Percentiles rank a stretch among this genome's conserved stretches.
Evolutionary conservation across 495 filamentous ascomycete genomes (phyloP).

Genomic region (Daldinia grandis): DNA sequence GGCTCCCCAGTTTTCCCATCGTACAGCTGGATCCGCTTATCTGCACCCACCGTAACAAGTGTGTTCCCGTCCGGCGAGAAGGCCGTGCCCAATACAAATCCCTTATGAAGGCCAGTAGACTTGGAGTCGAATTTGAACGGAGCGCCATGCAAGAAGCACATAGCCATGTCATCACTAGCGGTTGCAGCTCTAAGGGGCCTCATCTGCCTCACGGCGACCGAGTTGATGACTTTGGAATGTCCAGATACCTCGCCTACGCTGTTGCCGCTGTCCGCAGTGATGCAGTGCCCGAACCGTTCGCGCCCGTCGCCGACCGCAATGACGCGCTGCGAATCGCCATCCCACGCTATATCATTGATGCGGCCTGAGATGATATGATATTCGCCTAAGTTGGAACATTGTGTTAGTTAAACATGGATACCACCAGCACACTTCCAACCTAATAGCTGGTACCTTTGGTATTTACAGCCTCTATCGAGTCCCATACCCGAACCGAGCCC

Average conservation of each 20-base stretch:
- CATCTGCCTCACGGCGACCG: conserved; percentile 88
- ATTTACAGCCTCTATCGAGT: conserved; percentile 70
- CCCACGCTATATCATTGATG: conserved; percentile 97
- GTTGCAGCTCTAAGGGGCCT: conserved; percentile 89
- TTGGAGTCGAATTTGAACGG: conserved; percentile 93
- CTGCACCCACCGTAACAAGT: conserved; percentile 88
- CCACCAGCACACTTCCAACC: not conserved
- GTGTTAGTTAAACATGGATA: conserved; percentile 21
- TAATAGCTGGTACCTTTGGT: conserved; percentile 61
- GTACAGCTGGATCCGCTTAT: conserved; percentile 90
- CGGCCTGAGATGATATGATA: conserved; percentile 93
- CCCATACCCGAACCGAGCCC: conserved; percentile 90
- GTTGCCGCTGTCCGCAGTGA: conserved; percentile 95
- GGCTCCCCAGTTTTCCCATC: conserved; percentile 93
- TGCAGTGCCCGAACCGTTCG: conserved; percentile 91
- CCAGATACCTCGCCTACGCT: conserved; percentile 92
- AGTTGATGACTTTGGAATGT: conserved; percentile 89
- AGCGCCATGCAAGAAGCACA: conserved; percentile 92
- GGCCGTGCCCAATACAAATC: conserved; percentile 85
- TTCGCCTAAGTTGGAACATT: conserved; percentile 64
- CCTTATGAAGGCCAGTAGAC: conserved; percentile 77
- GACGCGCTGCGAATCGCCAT: conserved; percentile 94
- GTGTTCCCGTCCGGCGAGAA: conserved; percentile 90
- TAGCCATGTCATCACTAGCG: conserved; percentile 83
- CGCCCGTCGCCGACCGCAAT: conserved; percentile 96